A percentile compares a stretch with the other conserved stretches of the same genome.
Evolutionary conservation across 441 rosid species (phyloP).

Genomic region (Gossypium davidsonii): DNA sequence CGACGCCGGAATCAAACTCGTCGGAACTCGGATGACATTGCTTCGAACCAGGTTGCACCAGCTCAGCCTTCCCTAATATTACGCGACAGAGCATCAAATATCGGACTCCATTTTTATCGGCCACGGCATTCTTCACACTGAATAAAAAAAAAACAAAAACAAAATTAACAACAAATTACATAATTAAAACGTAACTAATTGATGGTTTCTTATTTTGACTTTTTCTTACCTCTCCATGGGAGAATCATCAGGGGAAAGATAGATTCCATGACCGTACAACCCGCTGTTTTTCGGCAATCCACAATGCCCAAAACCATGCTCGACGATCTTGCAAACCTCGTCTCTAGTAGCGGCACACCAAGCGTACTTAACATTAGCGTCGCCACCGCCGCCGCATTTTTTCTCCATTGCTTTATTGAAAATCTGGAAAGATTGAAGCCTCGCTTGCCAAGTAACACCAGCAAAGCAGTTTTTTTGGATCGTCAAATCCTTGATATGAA

Average conservation of each 20-base stretch:
- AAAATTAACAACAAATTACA: neutral
- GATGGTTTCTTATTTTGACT: neutral
- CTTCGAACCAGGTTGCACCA: slow-evolving; percentile 45
- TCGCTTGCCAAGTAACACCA: slow-evolving; percentile 37
- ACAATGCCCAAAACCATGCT: slow-evolving; percentile 47
- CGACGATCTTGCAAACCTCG: slow-evolving; percentile 36
- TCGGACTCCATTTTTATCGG: slow-evolving; percentile 48
- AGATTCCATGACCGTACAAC: slow-evolving; percentile 53
- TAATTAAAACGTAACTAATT: neutral
- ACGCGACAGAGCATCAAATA: slow-evolving; percentile 65
- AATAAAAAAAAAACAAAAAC: neutral
- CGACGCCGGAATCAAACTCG: slow-evolving; percentile 68
- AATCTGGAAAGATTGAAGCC: slow-evolving; percentile 43
- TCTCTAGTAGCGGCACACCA: slow-evolving; percentile 47
- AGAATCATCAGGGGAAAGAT: slow-evolving; percentile 54
- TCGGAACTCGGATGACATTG: slow-evolving; percentile 49
- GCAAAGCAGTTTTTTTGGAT: slow-evolving; percentile 34
- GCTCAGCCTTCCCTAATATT: slow-evolving; percentile 58
- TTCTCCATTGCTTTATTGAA: slow-evolving; percentile 41
- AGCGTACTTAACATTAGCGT: slow-evolving; percentile 52
- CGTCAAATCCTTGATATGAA: slow-evolving; percentile 30
- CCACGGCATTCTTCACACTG: slow-evolving; percentile 38
- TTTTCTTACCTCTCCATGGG: slow-evolving; percentile 48
- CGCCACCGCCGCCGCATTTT: slow-evolving; percentile 42
- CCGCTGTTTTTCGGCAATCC: slow-evolving; percentile 30